Evolutionary conservation across 176 grass and related monocot species (phyloP).

Genomic region (Bonia amplexicaulis): DNA sequence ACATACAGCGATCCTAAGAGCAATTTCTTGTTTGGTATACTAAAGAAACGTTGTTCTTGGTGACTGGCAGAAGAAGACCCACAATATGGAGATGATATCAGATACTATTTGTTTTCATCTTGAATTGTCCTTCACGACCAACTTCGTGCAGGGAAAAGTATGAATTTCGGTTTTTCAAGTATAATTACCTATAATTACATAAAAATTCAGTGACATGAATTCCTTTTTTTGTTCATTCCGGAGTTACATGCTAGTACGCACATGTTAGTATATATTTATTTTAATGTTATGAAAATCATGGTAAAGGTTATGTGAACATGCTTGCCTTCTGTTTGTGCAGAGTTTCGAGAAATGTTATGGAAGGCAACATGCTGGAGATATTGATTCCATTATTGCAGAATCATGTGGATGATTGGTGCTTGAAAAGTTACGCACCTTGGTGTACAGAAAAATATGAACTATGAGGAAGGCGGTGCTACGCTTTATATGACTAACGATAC

Average conservation of each 20-base stretch:
- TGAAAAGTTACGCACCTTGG: conserved; percentile 25
- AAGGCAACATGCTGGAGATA: conserved; percentile 28
- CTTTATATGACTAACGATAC: background rate
- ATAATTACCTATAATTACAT: background rate
- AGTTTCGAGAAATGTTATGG: conserved; percentile 40
- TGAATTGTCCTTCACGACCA: too few species aligned
- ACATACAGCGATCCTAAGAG: conserved; percentile 45
- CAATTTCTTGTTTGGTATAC: conserved; percentile 43
- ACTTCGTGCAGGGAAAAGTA: background rate
- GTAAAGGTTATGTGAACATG: background rate
- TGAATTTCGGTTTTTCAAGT: background rate
- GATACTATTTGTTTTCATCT: too few species aligned
- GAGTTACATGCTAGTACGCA: background rate
- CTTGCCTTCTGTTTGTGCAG: conserved; percentile 1
- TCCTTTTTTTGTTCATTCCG: background rate
- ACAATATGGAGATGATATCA: too few species aligned
- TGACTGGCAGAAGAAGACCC: too few species aligned
- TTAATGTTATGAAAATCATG: background rate
- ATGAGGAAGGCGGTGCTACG: background rate
- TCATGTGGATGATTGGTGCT: conserved; percentile 9
- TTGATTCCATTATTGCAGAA: conserved; percentile 37
- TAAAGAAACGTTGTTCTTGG: conserved; percentile 6
- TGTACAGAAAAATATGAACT: background rate
- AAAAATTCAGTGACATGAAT: background rate
- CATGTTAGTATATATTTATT: background rate